Conservation (phyloP, 2,329 filamentous ascomycete genomes). For the Aspergillus phoenicis region DNA sequence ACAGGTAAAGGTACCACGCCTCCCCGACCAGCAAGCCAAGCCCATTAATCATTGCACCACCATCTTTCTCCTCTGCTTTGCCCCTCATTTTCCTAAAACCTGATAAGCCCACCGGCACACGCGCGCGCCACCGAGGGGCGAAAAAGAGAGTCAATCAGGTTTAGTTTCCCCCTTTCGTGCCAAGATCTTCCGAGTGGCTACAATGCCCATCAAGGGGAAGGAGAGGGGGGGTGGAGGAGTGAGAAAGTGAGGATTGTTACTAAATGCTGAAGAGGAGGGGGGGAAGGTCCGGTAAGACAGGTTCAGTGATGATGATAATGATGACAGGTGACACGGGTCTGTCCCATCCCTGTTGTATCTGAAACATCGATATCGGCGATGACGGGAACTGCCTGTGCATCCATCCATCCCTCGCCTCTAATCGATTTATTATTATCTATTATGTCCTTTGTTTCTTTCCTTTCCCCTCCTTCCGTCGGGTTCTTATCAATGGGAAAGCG, state of each 20-base stretch:
- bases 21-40: not conserved
- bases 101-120: not conserved
- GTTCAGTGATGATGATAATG: too few relatives aligned
- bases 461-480: not conserved
- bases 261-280: not conserved
- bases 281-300: not conserved
- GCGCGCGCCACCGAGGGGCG: slow-evolving; percentile 9
- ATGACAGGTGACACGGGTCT: slow-evolving; percentile 2
- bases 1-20: slow-evolving; percentile 4
- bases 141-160: slow-evolving; percentile 6
- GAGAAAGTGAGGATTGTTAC: not conserved
- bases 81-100: slow-evolving; percentile 1
- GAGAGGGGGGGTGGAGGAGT: not conserved
- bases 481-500: slow-evolving; percentile 6
- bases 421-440: not conserved
- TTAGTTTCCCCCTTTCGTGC: slow-evolving; percentile 5
- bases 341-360: slow-evolving; percentile 1
- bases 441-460: not conserved
- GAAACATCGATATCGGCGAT: not conserved
- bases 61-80: not conserved
- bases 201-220: not conserved
- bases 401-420: not conserved
- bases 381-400: not conserved
- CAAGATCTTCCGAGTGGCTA: not conserved
- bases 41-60: not conserved